Conservation (phyloP, 495 filamentous ascomycete genomes). For the Cudoniella acicularis region DNA sequence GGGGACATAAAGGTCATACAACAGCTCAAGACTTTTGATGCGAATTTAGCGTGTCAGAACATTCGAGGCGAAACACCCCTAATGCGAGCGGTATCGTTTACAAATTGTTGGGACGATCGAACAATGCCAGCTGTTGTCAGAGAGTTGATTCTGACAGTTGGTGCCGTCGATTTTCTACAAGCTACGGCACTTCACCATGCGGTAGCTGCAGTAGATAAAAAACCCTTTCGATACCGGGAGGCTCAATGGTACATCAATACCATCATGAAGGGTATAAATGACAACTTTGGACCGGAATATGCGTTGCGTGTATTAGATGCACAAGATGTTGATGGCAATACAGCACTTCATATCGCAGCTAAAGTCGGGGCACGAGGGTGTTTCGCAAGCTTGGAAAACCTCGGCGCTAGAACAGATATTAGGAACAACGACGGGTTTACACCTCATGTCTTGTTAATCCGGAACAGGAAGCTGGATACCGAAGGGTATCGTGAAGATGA, state of each 20-base stretch:
- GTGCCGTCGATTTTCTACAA: constrained; percentile 67
- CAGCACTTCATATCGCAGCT: constrained; percentile 82
- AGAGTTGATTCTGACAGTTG: constrained; percentile 72
- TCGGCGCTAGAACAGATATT: constrained; percentile 70
- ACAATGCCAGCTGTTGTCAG: constrained; percentile 77
- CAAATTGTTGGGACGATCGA: constrained; percentile 88
- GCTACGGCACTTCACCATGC: constrained; percentile 92
- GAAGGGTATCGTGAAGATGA: too few relatives aligned
- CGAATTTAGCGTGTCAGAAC: constrained; percentile 63
- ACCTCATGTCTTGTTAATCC: constrained; percentile 73
- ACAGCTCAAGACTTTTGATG: constrained; percentile 72
- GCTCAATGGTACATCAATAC: constrained; percentile 92
- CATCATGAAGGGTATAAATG: constrained; percentile 77
- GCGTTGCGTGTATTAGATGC: constrained; percentile 65
- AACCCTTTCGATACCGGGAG: constrained; percentile 74
- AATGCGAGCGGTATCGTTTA: constrained; percentile 88
- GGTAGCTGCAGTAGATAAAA: constrained; percentile 74
- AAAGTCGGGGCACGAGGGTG: constrained; percentile 72
- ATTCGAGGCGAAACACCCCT: constrained; percentile 86
- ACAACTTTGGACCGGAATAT: constrained; percentile 60
- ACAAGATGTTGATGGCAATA: constrained; percentile 84
- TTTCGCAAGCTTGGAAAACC: constrained; percentile 64
- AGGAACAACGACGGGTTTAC: constrained; percentile 74
- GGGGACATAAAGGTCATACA: constrained; percentile 91
- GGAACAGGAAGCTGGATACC: too few relatives aligned